Base-by-base conservation (phyloP, 2,329 filamentous ascomycete genomes). In the Aureobasidium pullulans region DNA sequence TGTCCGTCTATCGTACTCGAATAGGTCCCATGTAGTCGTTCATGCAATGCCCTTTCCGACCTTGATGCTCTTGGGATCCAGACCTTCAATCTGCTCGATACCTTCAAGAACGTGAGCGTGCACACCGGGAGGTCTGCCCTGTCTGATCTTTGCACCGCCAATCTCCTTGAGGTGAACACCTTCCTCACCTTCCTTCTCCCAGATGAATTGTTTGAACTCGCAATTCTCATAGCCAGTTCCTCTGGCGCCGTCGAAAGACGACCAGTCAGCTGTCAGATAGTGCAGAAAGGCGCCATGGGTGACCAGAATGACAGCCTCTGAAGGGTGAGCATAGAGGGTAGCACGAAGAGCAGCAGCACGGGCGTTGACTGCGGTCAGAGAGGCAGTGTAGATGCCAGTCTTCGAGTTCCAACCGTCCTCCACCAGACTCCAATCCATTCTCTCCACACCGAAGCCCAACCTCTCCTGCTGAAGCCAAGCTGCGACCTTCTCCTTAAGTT, bases 211-310 rank as follows among this genome's bases (percentile, higher is more conserved):
- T n/a, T 36, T 43, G 40, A 52, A 59, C n/a, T 59, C 57, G 23
- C 57, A 59, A 15, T 59, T 59, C 31, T 59, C 57, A 28, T 59
- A 59, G 3, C 29, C 57, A 19, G 57, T 59, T 19, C 57, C 57
- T 19, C 47, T 59, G n/a, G 57, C 13, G 8, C 47, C 57, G 39
- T 59, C 57, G 19, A 59, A 59, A 15, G 37, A 44, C 4, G 57
- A 43, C 61, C 61, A 63, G 47, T 63, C 61, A 29, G 59, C 61
- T 7, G 61, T 57, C 50, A 63, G 61, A 50, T 60, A 63, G 28
- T 63, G 61, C 29, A 63, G 36, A 46, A 63, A 63, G n/a, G 59
- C 61, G 42, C 61, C 61, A 40, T 63, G 61, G 15, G 61, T 59
- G 23, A 63, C 59, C 10, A 63, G 28, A 8, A 63, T 40, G 39